Evolutionary conservation across 441 rosid species (phyloP).

Genomic region (Raphanus hybrid): DNA sequence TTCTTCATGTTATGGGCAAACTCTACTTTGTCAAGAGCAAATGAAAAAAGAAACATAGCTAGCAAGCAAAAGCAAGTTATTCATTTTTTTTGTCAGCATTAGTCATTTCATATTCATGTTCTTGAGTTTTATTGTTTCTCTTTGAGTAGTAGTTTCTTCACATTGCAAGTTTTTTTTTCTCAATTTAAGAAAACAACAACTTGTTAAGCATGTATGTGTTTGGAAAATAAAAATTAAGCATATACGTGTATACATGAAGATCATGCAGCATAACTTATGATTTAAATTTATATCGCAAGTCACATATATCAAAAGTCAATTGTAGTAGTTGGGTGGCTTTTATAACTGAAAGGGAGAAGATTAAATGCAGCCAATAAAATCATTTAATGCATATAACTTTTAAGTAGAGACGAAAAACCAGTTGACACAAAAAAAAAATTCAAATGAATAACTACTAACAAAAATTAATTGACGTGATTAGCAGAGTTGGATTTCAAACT

Average conservation of each 20-base stretch:
- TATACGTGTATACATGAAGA: neutral
- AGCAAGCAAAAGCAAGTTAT: neutral
- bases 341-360: conserved; percentile 30
- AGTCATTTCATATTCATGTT: conserved; percentile 25
- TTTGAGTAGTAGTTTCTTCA: conserved; percentile 8
- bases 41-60: neutral
- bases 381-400: conserved; percentile 39
- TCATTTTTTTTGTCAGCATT: neutral
- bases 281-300: neutral
- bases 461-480: conserved; percentile 44
- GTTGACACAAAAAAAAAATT: neutral
- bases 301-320: conserved; percentile 8
- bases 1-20: conserved; percentile 81
- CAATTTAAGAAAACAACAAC: too few relatives aligned
- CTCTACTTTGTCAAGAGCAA: conserved; percentile 68
- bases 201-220: too few relatives aligned
- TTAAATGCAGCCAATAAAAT: conserved; percentile 38
- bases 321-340: conserved; percentile 39
- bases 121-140: conserved; percentile 1
- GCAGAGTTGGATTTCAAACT: conserved; percentile 23
- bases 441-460: conserved; percentile 36
- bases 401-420: conserved; percentile 7
- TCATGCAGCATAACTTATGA: neutral
- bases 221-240: neutral
- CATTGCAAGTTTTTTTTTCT: conserved; percentile 19